Base-by-base conservation (phyloP, 2,329 filamentous ascomycete genomes). In the Fusarium lateritium region DNA sequence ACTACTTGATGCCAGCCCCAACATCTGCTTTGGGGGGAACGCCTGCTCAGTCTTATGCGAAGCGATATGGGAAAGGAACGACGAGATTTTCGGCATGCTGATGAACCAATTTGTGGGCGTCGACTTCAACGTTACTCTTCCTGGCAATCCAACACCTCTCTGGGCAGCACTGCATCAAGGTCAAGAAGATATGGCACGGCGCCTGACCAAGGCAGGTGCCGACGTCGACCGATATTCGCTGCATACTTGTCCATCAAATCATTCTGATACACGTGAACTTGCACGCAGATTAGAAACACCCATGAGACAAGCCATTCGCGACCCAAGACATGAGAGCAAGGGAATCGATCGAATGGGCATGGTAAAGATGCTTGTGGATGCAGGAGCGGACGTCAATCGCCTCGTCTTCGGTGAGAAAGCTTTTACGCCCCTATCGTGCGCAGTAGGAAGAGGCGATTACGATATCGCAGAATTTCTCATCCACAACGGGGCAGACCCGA, bases 401-500 rank as follows among this genome's bases (percentile, higher is more conserved):
- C 5, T 21, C 0, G 14, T 26, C 0, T 5, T 21, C 0, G 14
- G n/a, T 0, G n/a, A 26, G 17, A 8, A 11, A 2, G 7, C 24
- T 7, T 24, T 7, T 5, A 24, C 24, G 24, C 24, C 24, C 24
- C 24, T 24, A 24, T 7, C 6, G 24, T 24, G 7, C 24, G 24
- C 24, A 24, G 24, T 24, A 24, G 24, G 5, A 24, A 24, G 24
- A 24, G 24, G 24, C 24, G 24, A 24, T 6, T 24, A 24, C 24
- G 24, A 24, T 7, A 24, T 17, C 1, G 36, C 31, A 17, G 14
- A 38, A 3, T 3, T 36, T 2, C 3, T 67, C 2, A 33, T 65
- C 2, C 14, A 14, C 0, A 21, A 7, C 3, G 49, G 58, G 5
- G 58, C 75, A 1, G 69, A 75, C 26, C 64, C 79, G 11, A 77